Evolutionary conservation across 2,329 filamentous ascomycete genomes (phyloP).

Genomic region (Aspergillus sp.): DNA sequence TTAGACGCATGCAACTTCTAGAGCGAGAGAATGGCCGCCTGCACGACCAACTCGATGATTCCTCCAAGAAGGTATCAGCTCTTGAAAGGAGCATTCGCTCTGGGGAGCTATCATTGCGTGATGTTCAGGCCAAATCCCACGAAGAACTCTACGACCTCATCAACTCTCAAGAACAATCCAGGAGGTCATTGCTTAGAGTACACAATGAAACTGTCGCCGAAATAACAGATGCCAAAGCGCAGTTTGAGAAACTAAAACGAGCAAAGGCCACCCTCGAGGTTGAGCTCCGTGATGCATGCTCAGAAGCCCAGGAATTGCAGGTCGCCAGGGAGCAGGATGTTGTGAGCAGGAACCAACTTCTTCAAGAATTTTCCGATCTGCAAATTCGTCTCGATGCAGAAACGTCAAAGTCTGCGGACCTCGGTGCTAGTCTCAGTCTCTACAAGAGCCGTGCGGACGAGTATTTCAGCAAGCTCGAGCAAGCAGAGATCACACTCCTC

Average conservation of each 20-base stretch:
- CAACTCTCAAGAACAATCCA: conserved; percentile 87
- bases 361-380: conserved; percentile 89
- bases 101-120: conserved; percentile 83
- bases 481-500: conserved; percentile 91
- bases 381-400: conserved; percentile 92
- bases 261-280: conserved; percentile 77
- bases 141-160: conserved; percentile 92
- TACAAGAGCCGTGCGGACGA: conserved; percentile 94
- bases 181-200: conserved; percentile 75
- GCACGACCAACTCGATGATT: conserved; percentile 93
- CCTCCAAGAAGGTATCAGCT: conserved; percentile 84
- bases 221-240: conserved; percentile 78
- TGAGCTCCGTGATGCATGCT: conserved; percentile 78
- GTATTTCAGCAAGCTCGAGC: conserved; percentile 95
- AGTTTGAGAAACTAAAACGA: conserved; percentile 84
- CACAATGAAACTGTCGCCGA: conserved; percentile 86
- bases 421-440: conserved; percentile 77
- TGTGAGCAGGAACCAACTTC: conserved; percentile 79
- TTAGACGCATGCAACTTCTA: conserved; percentile 81
- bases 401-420: conserved; percentile 78
- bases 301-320: conserved; percentile 79
- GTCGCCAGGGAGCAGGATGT: conserved; percentile 81
- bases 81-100: conserved; percentile 83
- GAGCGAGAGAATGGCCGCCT: conserved; percentile 89
- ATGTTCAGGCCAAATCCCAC: conserved; percentile 89